phyloP scores from a whole-genome alignment of 2,329 filamentous ascomycete species.

The Purpureocillium takamizusanense region DNA sequence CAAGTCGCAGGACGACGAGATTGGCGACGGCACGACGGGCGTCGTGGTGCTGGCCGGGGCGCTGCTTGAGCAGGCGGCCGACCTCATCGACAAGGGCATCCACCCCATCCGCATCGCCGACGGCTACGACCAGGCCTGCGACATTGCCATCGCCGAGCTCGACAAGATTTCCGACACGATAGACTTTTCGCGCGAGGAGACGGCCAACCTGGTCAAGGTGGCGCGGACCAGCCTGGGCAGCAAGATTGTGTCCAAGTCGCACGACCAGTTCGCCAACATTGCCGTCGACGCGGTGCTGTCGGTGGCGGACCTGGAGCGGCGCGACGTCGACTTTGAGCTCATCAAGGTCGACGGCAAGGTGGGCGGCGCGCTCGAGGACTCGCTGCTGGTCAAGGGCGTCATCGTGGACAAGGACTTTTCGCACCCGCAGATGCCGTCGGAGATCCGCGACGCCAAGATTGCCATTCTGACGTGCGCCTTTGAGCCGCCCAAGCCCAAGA shows the following conservation, averaged over 20 bases:
- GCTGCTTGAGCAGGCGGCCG: constrained; percentile 89
- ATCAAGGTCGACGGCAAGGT: constrained; percentile 99
- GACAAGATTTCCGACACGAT: constrained; percentile 91
- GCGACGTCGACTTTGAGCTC: constrained; percentile 96
- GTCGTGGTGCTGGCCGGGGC: constrained; percentile 94
- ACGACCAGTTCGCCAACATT: constrained; percentile 96
- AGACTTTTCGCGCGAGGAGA: constrained; percentile 72
- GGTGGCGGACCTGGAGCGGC: constrained; percentile 89
- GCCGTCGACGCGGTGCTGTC: constrained; percentile 95
- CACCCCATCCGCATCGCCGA: constrained; percentile 98
- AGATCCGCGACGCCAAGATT: constrained; percentile 91
- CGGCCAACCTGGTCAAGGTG: constrained; percentile 82
- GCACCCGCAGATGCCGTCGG: constrained; percentile 96
- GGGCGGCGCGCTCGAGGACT: constrained; percentile 86
- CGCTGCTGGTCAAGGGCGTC: constrained; percentile 90
- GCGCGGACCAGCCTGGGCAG: constrained; percentile 92
- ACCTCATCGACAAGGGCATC: constrained; percentile 98
- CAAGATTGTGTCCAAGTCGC: constrained; percentile 98
- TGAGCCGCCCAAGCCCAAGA: constrained; percentile 98
- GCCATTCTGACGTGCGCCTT: constrained; percentile 97
- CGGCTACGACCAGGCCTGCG: constrained; percentile 94
- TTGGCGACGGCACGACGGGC: constrained; percentile 95
- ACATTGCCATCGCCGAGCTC: constrained; percentile 87
- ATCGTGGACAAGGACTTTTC: constrained; percentile 99
- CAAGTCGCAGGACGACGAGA: constrained; percentile 98